Evolutionary conservation across 176 grass and related monocot species (phyloP), one percentile per base, ranked within the genome.

Genomic region (Aechmea fasciata): DNA sequence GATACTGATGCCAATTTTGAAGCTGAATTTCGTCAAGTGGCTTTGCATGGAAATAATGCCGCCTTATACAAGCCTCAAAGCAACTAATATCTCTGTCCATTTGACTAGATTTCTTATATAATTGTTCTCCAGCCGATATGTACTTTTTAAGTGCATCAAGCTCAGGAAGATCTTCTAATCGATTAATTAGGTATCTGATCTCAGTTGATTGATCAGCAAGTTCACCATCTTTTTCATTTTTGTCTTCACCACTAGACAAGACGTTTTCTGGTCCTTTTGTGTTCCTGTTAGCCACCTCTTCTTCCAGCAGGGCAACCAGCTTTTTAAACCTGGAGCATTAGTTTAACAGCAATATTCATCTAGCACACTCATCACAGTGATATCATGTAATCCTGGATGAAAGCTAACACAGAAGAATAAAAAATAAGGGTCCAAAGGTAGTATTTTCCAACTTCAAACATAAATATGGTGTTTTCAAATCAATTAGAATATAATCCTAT

Each of bases 1-100:
- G 85, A 85, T 96, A 96, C 12, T 17, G 70, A 72, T 89, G 89
- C 92, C 92, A 96, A 80, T 87, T 96, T 76, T 87, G 76, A 71
- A 96, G 88, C 71, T 96, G 85, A 70, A 51, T 62, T 69, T 84
- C 78, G 83, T 91, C 88, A 63, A 96, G 81, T 73, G 83, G 83
- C 70, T 89, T 96, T 81, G 87, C 79, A 87, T 92, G 85, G 65
- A 96, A 96, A 78, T 89, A 87, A 51, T 53, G 75, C 59, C 86
- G 89, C 76, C 76, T 87, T 78, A 96, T 91, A 61, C 48, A 77
- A 71, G 66, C 67, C 84, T 96, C 92, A 61, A 84, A 96, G 79
- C 57, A 74, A 73, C 77, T 78, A 15, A 96, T 96, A 50, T 96
- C 75, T 75, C 79, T 63, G 53, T 87, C 72, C 55, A 96, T 80